A percentile compares a stretch with the other conserved stretches of the same genome.
phyloP scores from a whole-genome alignment of 2,329 filamentous ascomycete species.

The Cryphonectria nitschkei region DNA sequence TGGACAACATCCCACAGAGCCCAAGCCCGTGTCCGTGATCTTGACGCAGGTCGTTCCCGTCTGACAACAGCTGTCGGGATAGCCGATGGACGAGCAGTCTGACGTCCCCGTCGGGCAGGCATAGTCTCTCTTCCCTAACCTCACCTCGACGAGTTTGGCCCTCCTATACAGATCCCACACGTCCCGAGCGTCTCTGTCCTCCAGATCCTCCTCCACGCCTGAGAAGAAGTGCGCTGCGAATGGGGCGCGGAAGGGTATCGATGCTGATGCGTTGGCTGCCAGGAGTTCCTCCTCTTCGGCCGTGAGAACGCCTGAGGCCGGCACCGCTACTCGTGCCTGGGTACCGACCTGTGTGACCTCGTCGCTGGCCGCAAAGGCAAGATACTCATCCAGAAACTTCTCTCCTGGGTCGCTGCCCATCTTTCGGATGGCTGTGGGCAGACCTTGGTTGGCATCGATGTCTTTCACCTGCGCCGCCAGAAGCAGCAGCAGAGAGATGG shows the following conservation, averaged over 20 bases:
- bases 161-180: constrained; percentile 44
- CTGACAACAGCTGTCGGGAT: constrained; percentile 74
- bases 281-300: constrained; percentile 37
- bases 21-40: constrained; percentile 64
- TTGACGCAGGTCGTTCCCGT: constrained; percentile 67
- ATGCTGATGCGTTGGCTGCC: constrained; percentile 39
- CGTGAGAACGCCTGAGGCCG: constrained; percentile 28
- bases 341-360: constrained; percentile 27
- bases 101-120: constrained; percentile 68
- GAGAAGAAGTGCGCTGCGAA: constrained; percentile 52
- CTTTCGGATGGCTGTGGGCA: constrained; percentile 69
- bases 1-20: constrained; percentile 77
- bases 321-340: constrained; percentile 22
- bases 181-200: background rate
- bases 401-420: constrained; percentile 72
- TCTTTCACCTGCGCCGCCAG: constrained; percentile 45
- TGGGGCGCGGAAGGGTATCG: constrained; percentile 50
- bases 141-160: constrained; percentile 50
- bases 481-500: constrained; percentile 51
- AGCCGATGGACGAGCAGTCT: constrained; percentile 65
- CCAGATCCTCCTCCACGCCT: constrained; percentile 25
- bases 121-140: constrained; percentile 62
- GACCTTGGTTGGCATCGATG: constrained; percentile 35
- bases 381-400: constrained; percentile 75
- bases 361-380: constrained; percentile 48